Evolutionary conservation across 2,329 filamentous ascomycete genomes (phyloP).

Genomic region (Hyphodiscus sp.): DNA sequence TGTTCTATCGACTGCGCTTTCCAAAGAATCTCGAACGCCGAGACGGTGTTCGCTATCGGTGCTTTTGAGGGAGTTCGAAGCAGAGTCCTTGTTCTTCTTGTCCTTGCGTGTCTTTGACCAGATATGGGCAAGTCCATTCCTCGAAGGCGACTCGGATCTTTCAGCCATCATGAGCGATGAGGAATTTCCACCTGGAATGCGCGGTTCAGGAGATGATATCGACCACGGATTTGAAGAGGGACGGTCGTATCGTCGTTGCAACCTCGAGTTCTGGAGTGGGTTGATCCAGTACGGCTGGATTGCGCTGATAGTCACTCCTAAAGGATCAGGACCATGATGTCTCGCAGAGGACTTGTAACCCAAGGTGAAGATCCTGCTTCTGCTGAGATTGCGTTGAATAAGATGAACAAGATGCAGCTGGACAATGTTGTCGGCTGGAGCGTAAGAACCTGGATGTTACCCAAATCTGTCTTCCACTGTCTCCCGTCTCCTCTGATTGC

Average conservation of each 20-base stretch:
- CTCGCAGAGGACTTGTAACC: background rate
- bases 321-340: background rate
- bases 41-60: conserved; percentile 16
- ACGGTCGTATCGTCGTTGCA: background rate
- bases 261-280: background rate
- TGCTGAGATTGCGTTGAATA: background rate
- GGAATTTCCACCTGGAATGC: background rate
- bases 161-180: conserved; percentile 28
- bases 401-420: background rate
- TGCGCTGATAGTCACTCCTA: background rate
- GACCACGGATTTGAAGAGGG: background rate
- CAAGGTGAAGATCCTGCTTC: background rate
- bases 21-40: conserved; percentile 19
- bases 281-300: background rate
- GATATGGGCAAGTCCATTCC: conserved; percentile 19
- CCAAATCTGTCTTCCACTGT: background rate
- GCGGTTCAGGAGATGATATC: background rate
- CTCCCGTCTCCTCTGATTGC: background rate
- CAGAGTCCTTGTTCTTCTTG: conserved; percentile 19
- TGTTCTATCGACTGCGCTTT: conserved; percentile 22
- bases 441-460: background rate
- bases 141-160: conserved; percentile 19
- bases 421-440: background rate
- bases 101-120: conserved; percentile 23
- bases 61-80: conserved; percentile 24